Base-by-base conservation (phyloP, 2,329 filamentous ascomycete species). In the Phialophora verrucosa region DNA sequence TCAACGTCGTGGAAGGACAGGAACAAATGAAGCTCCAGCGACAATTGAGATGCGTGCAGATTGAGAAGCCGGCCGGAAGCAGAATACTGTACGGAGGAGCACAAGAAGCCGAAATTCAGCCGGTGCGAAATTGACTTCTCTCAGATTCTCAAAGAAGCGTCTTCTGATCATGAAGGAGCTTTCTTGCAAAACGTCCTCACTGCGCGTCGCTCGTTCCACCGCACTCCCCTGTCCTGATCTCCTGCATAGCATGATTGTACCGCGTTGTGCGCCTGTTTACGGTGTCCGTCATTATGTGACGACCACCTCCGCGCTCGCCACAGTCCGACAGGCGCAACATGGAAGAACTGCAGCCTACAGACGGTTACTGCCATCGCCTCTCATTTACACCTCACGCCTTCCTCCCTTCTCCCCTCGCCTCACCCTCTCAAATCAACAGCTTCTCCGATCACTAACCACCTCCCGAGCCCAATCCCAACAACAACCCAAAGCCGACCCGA, bases 201-300 rank as follows among this genome's bases (percentile, higher is more conserved):
- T 10, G 29, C 32, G 53, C 44, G 23, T 60, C 59, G 31, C 47
- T 38, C 31, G 8, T 42, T 35, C 49, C 25, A 25, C 23, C 58
- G n/a, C 7, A 32, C 7, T 29, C 10, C 23, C 31, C 53, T 58
- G 61, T 57, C 25, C 25, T 50, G 14, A 55, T 50, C 27, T 27
- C 31, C 27, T 61, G 29, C 44, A 67, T 70, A 71, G 71, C 68
- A 72, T 72, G 71, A 64, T 71, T 63, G 51, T 68, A 58, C 53
- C 65, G 59, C 66, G 71, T 57, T 63, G 70, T 49, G 66, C 66
- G 63, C 68, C 69, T 25, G 53, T 71, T 3, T 23, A 65, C 61
- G 63, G 64, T 66, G 65, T 69, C 63, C 65, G 66, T 61, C 71
- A 71, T 42, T 70, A 72, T 72, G 71, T 71, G 68, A 71, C 69